Base-by-base conservation (phyloP, 2,329 filamentous ascomycete genomes). In the Penicillium sumatraense region DNA sequence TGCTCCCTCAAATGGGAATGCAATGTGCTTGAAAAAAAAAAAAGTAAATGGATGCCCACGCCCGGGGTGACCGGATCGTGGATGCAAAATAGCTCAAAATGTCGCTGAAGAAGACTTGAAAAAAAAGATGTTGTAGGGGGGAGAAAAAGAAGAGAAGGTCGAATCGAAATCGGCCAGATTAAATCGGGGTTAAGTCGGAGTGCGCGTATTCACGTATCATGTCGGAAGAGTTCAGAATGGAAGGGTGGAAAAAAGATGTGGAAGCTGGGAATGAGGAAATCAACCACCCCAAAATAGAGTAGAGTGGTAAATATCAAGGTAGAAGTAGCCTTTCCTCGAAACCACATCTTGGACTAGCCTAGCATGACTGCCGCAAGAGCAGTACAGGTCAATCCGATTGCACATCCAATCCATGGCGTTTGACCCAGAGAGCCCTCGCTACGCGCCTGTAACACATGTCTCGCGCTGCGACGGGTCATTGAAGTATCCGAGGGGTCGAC, bases 351-450 rank as follows among this genome's bases (percentile, higher is more conserved):
- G 23, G 18, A 18, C 66, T 59, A 75, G 26, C 73, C 73, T 45
- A 75, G 56, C 72, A 74, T 75, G 36, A 75, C 68, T 7, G 73
- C 73, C 18, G 73, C 69, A 38, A 75, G 53, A 7, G 72, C 69
- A 36, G 73, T 75, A 49, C 68, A 75, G 21, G 72, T 74, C 54
- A 75, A 54, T 40, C 73, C 73, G 42, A 75, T 73, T 5, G 71
- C 73, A 71, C 75, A 75, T 29, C 73, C 73, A 51, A 75, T 74
- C 73, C 73, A 75, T 27, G 73, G 73, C 1, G 73, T 70, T 54
- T 75, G 72, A 21, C 73, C 73, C 2, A 75, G 62, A 14, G 69
- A 69, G 24, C 73, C 73, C 57, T 75, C 73, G 56, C 72, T 75
- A 55, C 72, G 66, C 33, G 66, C 69, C 38, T 67, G 64, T 41